phyloP scores from a whole-genome alignment of 2,329 filamentous ascomycete species.

The Fusarium goolgardi region DNA sequence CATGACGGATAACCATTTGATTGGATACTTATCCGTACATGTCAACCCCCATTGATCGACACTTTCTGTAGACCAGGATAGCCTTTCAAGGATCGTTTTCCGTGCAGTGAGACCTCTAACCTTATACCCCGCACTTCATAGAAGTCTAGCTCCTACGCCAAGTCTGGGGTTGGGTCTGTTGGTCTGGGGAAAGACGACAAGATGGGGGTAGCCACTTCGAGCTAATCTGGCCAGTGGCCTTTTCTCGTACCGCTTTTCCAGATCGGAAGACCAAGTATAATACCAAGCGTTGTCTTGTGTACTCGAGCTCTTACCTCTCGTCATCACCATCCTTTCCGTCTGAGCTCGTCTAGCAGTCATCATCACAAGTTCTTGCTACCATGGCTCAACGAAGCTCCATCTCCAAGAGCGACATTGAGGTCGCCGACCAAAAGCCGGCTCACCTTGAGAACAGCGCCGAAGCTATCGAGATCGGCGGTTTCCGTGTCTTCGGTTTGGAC shows the following conservation, averaged over 20 bases:
- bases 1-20: conserved; percentile 21
- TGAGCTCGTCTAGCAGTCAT: not conserved
- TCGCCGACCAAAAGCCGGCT: conserved; percentile 26
- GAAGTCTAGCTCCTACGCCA: conserved; percentile 21
- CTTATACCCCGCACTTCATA: conserved; percentile 38
- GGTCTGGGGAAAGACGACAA: conserved; percentile 29
- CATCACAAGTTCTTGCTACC: not conserved
- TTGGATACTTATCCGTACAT: conserved; percentile 34
- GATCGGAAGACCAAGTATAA: conserved; percentile 30
- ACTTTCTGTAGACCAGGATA: not conserved
- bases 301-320: not conserved
- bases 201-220: conserved; percentile 1
- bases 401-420: conserved; percentile 41
- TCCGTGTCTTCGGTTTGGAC: conserved; percentile 39
- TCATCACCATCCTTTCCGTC: not conserved
- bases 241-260: conserved; percentile 11
- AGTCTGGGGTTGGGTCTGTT: conserved; percentile 33
- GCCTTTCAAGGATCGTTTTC: conserved; percentile 26
- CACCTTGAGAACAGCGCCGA: conserved; percentile 34
- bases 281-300: conserved; percentile 18
- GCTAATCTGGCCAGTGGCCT: conserved; percentile 12
- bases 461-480: conserved; percentile 38
- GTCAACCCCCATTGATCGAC: not conserved
- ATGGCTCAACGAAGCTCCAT: conserved; percentile 41
- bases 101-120: conserved; percentile 24